Conservation (phyloP, 805 yeast genomes). For the Dipodascus albidus region DNA sequence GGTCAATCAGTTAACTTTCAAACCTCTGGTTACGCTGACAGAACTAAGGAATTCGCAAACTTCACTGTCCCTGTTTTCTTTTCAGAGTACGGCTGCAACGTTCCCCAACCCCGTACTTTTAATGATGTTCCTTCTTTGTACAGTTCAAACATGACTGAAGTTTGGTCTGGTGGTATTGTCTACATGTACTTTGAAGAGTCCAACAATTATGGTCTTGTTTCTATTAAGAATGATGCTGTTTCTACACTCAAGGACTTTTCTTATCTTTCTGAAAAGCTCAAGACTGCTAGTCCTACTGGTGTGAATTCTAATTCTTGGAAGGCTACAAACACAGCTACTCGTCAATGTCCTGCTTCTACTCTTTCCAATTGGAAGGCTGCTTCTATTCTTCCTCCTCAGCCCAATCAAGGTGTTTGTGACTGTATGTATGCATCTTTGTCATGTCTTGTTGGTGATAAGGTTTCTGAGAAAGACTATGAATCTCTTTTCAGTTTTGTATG, state of each 20-base stretch:
- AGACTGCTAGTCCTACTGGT: conserved; percentile 38
- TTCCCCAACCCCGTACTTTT: conserved; percentile 60
- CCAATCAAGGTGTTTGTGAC: conserved; percentile 51
- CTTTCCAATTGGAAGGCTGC: conserved; percentile 52
- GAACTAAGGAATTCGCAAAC: conserved; percentile 63
- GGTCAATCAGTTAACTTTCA: conserved; percentile 45
- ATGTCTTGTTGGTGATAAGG: conserved; percentile 50
- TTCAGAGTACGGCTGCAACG: conserved; percentile 84
- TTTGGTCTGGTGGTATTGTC: conserved; percentile 91
- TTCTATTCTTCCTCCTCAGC: conserved; percentile 65
- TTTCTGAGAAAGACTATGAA: conserved; percentile 43
- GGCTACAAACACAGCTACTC: conserved; percentile 25
- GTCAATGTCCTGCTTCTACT: conserved; percentile 40
- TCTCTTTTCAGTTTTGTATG: conserved; percentile 51
- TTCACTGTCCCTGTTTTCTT: conserved; percentile 73
- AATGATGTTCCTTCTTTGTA: conserved; percentile 62
- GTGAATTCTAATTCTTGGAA: conserved; percentile 29
- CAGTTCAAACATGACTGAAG: conserved; percentile 65
- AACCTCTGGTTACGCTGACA: conserved; percentile 54
- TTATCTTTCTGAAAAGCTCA: conserved; percentile 44
- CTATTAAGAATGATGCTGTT: conserved; percentile 38
- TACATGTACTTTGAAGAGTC: conserved; percentile 84
- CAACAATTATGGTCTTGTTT: conserved; percentile 72
- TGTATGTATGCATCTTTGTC: conserved; percentile 42
- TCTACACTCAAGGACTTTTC: conserved; percentile 51